Conservation (phyloP, 441 rosid genomes). For the Manihot esculenta region DNA sequence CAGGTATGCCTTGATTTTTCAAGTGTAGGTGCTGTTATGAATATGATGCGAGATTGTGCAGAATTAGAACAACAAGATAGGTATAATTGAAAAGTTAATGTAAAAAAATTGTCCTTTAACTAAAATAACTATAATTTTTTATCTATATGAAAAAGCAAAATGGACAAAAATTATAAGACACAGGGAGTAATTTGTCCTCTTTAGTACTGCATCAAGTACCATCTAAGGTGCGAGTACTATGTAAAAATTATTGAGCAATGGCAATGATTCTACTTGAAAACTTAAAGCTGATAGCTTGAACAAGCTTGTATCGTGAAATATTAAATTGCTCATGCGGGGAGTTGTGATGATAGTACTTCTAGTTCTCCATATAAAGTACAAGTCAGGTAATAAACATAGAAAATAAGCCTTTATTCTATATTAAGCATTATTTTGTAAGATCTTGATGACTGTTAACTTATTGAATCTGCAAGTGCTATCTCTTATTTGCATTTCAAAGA, state of each 20-base stretch:
- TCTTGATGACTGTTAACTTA: background rate
- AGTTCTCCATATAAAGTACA: too few species aligned
- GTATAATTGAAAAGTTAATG: too few species aligned
- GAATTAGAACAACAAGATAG: too few species aligned
- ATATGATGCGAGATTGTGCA: background rate
- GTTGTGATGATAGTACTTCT: too few species aligned
- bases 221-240: background rate
- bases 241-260: background rate
- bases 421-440: background rate
- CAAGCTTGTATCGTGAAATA: background rate
- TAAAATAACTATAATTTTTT: too few species aligned
- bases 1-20: constrained; percentile 49
- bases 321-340: too few species aligned
- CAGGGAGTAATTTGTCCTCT: too few species aligned
- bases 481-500: background rate
- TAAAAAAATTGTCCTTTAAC: too few species aligned
- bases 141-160: too few species aligned
- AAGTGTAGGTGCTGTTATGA: background rate
- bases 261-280: background rate
- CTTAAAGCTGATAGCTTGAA: background rate
- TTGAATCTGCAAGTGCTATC: constrained; percentile 1
- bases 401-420: background rate
- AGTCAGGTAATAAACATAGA: background rate
- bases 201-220: too few species aligned
- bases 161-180: too few species aligned